Conservation (phyloP, 192 early-diverging fungal genomes). For the Coemansia sp. region DNA sequence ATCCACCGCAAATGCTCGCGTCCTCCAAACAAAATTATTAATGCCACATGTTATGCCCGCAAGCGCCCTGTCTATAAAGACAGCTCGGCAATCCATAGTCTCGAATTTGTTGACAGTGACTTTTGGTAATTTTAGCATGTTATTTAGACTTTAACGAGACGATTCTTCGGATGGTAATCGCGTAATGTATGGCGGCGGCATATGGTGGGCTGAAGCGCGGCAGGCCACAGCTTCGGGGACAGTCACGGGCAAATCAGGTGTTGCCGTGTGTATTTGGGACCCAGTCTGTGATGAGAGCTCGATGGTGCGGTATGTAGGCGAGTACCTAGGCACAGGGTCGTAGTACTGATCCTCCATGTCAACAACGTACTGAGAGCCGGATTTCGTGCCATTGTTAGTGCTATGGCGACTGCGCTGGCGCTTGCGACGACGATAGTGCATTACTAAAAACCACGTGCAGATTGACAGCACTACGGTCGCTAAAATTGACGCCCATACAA, state of each 20-base stretch:
- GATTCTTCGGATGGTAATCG: neutral
- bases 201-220: neutral
- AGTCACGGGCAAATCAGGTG: too few species aligned
- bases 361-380: neutral
- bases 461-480: conserved; percentile 1
- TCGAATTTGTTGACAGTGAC: too few species aligned
- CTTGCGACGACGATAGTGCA: neutral
- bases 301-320: conserved; percentile 7
- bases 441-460: neutral
- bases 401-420: neutral
- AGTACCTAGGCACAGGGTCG: conserved; percentile 32
- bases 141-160: too few species aligned
- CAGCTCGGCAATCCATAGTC: too few species aligned
- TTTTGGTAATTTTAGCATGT: too few species aligned
- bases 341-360: conserved; percentile 6
- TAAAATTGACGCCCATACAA: conserved; percentile 16
- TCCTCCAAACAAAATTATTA: neutral
- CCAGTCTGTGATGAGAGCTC: too few species aligned
- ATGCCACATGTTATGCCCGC: conserved; percentile 7
- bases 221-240: too few species aligned
- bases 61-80: too few species aligned
- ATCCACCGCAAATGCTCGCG: neutral
- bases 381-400: neutral
- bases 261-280: too few species aligned
- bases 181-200: neutral